Evolutionary conservation across 768 basidiomycete genomes (phyloP), one percentile per base, ranked within the genome.

Genomic region (Pholiota microspora): DNA sequence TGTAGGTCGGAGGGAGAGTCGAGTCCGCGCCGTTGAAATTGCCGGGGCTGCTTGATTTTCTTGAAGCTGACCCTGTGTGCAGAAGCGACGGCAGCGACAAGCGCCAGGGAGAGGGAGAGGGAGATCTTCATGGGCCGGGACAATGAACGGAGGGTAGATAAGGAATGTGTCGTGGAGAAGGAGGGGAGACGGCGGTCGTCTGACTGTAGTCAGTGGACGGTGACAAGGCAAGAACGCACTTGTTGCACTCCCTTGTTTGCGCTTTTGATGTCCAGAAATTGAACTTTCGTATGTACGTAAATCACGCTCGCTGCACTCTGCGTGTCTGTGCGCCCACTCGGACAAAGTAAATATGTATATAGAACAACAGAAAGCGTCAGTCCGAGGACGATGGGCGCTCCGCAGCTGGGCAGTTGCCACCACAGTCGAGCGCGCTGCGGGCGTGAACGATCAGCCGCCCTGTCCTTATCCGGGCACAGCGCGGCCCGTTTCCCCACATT

Each of bases 41-140:
- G 57, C 15, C 46, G 48, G n/a, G 65, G 61, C 25, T 68, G 72
- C 55, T 69, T 77, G 55, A 71, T 62, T 63, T 77, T 79, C 57
- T 75, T 77, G 64, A 87, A 53, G 36, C 81, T 75, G 32, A 82
- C 61, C 46, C 62, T 74, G 60, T 77, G 55, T 12, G 86, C 80
- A 59, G 78, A 68, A 44, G 76, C 69, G 55, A 67, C 60, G 48
- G 75, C 62, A 31, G 69, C 67, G 51, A 71, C 64, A 60, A 78
- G 62, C 44, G 69, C 65, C 42, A 82, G 61, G 18, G 70, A 66
- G 57, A 79, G 60, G 23, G 72, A 62, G 46, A 77, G 60, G 46
- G 65, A 59, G 46, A 74, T 51, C 60, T 71, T 78, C 82, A 83
- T 84, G 64, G 28, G 47, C 16, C 2, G 59, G 49, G 49, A 55